These are phyloP conservation scores for Carex scoparia DNA, from an alignment of 176 grass and related monocot species.

Conservation along the genomic window DNA sequence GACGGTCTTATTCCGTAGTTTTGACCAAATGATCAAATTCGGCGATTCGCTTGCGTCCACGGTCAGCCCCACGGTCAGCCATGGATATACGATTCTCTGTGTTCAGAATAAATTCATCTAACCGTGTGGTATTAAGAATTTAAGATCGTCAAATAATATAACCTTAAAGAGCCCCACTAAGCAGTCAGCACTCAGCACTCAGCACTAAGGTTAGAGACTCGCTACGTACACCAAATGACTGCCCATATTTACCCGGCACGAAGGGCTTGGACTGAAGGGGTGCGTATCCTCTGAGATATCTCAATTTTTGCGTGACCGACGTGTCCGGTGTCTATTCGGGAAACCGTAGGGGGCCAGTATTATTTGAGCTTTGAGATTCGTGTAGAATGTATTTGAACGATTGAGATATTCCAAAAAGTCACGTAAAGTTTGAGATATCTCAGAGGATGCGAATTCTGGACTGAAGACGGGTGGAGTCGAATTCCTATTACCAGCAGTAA, in stretches of 20 bases:
- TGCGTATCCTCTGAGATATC: too few relatives aligned
- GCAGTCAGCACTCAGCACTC: too few relatives aligned
- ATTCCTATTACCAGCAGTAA: too few relatives aligned
- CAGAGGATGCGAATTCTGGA: too few relatives aligned
- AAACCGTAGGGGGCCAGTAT: too few relatives aligned
- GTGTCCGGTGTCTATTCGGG: too few relatives aligned
- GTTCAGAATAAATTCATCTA: neutral
- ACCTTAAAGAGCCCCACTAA: neutral
- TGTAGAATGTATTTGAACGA: too few relatives aligned
- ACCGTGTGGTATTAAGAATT: neutral
- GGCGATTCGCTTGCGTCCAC: neutral
- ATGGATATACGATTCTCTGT: neutral
- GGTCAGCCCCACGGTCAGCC: neutral
- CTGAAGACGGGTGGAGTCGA: too few relatives aligned
- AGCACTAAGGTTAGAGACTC: neutral
- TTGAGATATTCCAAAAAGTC: too few relatives aligned
- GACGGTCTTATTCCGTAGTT: neutral
- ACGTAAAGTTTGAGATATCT: too few relatives aligned
- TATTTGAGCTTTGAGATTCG: too few relatives aligned
- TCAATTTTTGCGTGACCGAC: too few relatives aligned
- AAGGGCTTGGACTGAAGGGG: neutral
- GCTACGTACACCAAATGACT: neutral
- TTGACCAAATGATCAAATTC: neutral
- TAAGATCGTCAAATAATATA: neutral
- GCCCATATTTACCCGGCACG: neutral